Percentiles rank a stretch among this genome's conserved stretches.
Evolutionary conservation across 2,329 filamentous ascomycete species (phyloP).

Genomic region (Paecilomyces fulvus): DNA sequence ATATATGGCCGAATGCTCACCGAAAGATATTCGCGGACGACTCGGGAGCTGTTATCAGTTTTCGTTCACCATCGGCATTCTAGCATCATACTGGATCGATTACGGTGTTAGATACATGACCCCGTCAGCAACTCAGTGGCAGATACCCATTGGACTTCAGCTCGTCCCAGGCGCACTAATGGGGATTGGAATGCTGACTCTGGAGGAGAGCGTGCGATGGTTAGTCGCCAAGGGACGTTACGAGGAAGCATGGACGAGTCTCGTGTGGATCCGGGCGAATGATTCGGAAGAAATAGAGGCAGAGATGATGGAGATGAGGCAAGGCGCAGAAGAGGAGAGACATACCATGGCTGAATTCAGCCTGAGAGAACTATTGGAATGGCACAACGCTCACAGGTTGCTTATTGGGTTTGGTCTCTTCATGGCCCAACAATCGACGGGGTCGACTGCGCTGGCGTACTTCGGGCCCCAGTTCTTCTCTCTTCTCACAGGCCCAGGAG

Average conservation of each 20-base stretch:
- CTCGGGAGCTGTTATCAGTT: conserved; percentile 46
- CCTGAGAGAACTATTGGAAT: conserved; percentile 37
- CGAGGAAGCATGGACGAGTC: conserved; percentile 39
- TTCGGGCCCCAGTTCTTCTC: conserved; percentile 50
- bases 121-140: conserved; percentile 41
- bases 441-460: conserved; percentile 47
- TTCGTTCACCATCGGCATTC: conserved; percentile 44
- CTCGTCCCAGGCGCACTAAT: conserved; percentile 41
- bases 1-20: conserved; percentile 38
- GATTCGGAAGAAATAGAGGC: conserved; percentile 24
- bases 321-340: conserved; percentile 39
- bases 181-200: conserved; percentile 40
- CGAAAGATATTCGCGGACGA: conserved; percentile 39
- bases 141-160: conserved; percentile 48
- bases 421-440: conserved; percentile 46
- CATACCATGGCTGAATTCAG: conserved; percentile 38
- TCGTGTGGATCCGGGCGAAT: conserved; percentile 45
- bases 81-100: conserved; percentile 47
- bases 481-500: conserved; percentile 40
- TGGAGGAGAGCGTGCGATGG: conserved; percentile 45
- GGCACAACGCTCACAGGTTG: conserved; percentile 38
- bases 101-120: conserved; percentile 31
- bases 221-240: conserved; percentile 39
- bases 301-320: conserved; percentile 45
- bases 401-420: conserved; percentile 41